phyloP scores from a whole-genome alignment of 2,329 filamentous ascomycete genomes.

The Pseudogymnoascus pannorum region DNA sequence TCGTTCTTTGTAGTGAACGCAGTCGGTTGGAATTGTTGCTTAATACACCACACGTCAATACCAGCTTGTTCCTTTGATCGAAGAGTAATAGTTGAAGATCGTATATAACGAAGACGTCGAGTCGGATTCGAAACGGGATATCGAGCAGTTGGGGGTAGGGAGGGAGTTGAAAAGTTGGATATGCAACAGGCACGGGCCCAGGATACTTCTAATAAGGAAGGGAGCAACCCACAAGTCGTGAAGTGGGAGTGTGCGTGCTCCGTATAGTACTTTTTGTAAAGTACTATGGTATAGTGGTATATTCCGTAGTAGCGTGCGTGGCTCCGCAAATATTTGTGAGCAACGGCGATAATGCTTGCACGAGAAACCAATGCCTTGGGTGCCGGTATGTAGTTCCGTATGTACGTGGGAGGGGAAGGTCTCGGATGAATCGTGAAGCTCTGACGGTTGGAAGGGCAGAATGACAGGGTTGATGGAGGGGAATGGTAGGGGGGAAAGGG shows the following conservation, averaged over 20 bases:
- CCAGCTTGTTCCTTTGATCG: constrained; percentile 4
- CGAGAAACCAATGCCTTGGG: constrained; percentile 4
- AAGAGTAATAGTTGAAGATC: neutral
- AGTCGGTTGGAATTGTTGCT: neutral
- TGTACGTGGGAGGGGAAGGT: neutral
- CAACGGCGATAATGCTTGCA: neutral
- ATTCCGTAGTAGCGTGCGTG: too few relatives aligned
- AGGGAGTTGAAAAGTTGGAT: neutral
- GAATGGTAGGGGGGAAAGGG: neutral
- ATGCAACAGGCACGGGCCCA: constrained; percentile 6
- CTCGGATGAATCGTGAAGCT: constrained; percentile 7
- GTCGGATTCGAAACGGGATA: constrained; percentile 4
- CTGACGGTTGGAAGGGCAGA: neutral
- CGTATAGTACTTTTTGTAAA: too few relatives aligned
- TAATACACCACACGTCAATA: neutral
- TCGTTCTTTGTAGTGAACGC: neutral
- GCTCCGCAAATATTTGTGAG: neutral
- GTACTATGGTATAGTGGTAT: neutral
- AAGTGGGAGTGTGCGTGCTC: too few relatives aligned
- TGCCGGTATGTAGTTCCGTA: neutral
- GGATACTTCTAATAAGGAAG: constrained; percentile 5
- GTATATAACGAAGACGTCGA: constrained; percentile 3
- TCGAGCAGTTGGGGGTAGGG: neutral
- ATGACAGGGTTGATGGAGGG: neutral
- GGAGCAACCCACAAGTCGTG: neutral